Base-by-base conservation (phyloP, 345 rosid genomes). In the Arabis alpina region DNA sequence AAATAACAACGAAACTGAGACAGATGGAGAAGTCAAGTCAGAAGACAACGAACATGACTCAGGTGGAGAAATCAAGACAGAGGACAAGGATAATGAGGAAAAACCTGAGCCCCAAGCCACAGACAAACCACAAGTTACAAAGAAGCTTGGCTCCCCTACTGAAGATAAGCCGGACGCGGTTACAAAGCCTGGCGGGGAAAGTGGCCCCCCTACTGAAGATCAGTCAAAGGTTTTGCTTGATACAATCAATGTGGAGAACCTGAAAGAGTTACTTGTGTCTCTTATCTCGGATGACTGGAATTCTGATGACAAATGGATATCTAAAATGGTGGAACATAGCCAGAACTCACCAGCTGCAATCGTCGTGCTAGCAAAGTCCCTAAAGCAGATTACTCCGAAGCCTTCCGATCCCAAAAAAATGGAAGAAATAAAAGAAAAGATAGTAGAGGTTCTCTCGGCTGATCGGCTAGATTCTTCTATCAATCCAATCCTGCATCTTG, bases 321-420 rank as follows among this genome's bases (percentile, higher is more conserved):
- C 3, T 59, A 2, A 12, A 5, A 67, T 81, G 15, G 42, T 56
- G 36, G 0, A 19, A 7, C 64, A 47, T 61, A 58, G 60, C 57
- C 3, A 25, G 56, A 48, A 50, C 3, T 71, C 72, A 4, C 85
- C 81, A 54, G 79, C 83, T 56, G 76, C 79, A 15, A 32, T 81
- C 16, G 3, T 71, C 27, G 74, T 83, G 76, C 64, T 80, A 23
- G 81, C 81, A 5, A 80, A 53, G 37, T 76, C 86, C 61, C 36
- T 81, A 2, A 57, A 61, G 3, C 52, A 4, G 40, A 54, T 73
- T 53, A 52, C 23, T 3, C 4, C 0, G 25, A 57, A 3, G 3
- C 10, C 8, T 5, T 1, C 13, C 27, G 0, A 2, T 40, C 1
- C 8, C 23, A 9, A 14, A 7, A 30, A 64, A 32, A 25, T 4